A percentile compares a stretch with the other conserved stretches of the same genome.
These are phyloP conservation scores for Akanthomyces lecanii DNA, from an alignment of 2,329 filamentous ascomycete species.

Conservation along the genomic window DNA sequence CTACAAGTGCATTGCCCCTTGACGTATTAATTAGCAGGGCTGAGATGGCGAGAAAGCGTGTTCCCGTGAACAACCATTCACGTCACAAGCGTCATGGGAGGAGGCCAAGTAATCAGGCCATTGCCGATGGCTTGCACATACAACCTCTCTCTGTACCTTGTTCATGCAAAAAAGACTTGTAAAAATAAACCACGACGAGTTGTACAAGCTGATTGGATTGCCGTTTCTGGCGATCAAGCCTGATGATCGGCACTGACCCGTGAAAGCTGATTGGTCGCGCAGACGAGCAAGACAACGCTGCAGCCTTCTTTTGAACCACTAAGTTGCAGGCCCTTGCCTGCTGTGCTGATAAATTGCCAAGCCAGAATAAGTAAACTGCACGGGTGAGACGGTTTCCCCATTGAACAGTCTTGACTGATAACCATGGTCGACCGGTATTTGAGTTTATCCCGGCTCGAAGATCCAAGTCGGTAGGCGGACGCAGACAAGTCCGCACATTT, in stretches of 20 bases:
- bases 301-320: background rate
- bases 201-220: background rate
- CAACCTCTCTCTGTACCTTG: too few species aligned
- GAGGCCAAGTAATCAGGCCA: too few species aligned
- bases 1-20: too few species aligned
- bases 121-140: too few species aligned
- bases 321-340: too few species aligned
- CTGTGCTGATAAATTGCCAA: background rate
- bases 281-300: background rate
- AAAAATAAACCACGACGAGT: too few species aligned
- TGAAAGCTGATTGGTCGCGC: slow-evolving; percentile 10
- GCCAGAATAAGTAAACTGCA: background rate
- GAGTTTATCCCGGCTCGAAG: background rate
- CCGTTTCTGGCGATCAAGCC: background rate
- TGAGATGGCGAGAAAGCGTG: too few species aligned
- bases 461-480: background rate
- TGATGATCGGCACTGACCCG: background rate
- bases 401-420: background rate
- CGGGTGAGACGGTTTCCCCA: background rate
- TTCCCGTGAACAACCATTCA: too few species aligned
- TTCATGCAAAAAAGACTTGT: background rate
- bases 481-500: background rate
- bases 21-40: too few species aligned
- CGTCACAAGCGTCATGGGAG: too few species aligned
- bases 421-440: background rate